Evolutionary conservation across 352 stramenopile species (phyloP), one percentile per base, ranked within the genome.

Genomic region (Globisporangium ultimum): DNA sequence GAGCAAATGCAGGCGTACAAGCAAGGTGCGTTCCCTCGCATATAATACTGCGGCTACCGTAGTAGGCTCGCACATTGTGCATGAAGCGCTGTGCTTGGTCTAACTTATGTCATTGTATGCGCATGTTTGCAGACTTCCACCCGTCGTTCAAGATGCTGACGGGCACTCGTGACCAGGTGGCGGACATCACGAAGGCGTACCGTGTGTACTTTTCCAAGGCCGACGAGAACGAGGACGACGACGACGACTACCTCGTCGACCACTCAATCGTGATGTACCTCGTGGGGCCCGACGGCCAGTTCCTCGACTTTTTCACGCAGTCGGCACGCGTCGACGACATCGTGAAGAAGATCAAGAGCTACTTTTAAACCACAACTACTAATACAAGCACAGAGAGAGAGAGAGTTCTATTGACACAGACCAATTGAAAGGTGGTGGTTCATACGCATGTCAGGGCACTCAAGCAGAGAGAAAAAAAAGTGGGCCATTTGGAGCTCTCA

Each of bases 251-350:
- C 74, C 78, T 99, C n/a, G 97, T 99, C 6, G 98, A 99, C 79
- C 98, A 99, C 78, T 99, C 94, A 34, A 99, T 99, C 77, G 97
- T 99, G 40, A 97, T 99, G 78, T 99, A 99, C 78, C 95, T 99
- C 62, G 82, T 99, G 55, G 87, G 87, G 0, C 91, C 97, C 2
- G 89, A 98, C 49, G 98, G 98, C 52, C 88, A 99, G 67, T 98
- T 99, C 68, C 77, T 98, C 18, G 97, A 99, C 71, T 99, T 99
- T 70, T 99, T 99, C 72, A 99, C 97, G 62, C 97, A 99, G 78
- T 91, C 91, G 55, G 97, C 97, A 66, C 80, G 89, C 64, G 89
- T 97, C 10, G 88, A 93, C 63, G 95, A 98, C 81, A 97, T 98
- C 58, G 90, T 91, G 15, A 84, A 94, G 47, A 98, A 98, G 68